Evolutionary conservation across 1,284 basidiomycete species (phyloP), one percentile per base, ranked within the genome.

Genomic region (Omphalotus olearius): DNA sequence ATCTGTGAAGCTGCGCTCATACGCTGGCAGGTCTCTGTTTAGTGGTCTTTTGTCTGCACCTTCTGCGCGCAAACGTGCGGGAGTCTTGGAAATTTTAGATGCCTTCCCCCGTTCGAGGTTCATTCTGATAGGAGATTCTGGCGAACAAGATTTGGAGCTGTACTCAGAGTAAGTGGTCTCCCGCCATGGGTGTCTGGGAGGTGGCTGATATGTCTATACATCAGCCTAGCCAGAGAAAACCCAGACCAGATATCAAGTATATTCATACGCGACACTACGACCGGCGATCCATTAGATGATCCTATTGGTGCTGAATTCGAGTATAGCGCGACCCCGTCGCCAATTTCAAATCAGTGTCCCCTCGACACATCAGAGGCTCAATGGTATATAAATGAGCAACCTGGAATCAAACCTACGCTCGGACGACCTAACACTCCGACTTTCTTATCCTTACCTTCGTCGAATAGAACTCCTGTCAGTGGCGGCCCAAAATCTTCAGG

Each of bases 141-240:
- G 91, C 33, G 92, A 95, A 64, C 91, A 93, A 61, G 93, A 95
- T 66, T 70, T 95, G 37, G 91, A 94, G 65, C 72, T 95, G 2
- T 95, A 94, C 64, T 72, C 85, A 6, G 70, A 78, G 53, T 75
- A 57, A 14, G 68, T 63, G 25, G 14, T 33, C 43, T 48, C 36
- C 33, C 2, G 26, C 28, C 43, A 23, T 13, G 7, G 7, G 30
- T 33, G 30, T 33, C 2, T 33, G 30, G 4, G 30, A 33, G 7
- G 4, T 33, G 26, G 37, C n/a, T 36, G 6, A 39, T 26, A 6
- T n/a, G 23, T 10, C 42, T 42, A 13, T 33, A 13, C 30, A 33
- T 14, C 48, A 74, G 72, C 28, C 63, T 93, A 17, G 90, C 91
- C 0, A 66, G 69, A 17, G 84, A 90, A 53, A 75, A 82, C 14